phyloP scores from a whole-genome alignment of 805 yeast genomes.

The Yamadazyma paraphyllophila region DNA sequence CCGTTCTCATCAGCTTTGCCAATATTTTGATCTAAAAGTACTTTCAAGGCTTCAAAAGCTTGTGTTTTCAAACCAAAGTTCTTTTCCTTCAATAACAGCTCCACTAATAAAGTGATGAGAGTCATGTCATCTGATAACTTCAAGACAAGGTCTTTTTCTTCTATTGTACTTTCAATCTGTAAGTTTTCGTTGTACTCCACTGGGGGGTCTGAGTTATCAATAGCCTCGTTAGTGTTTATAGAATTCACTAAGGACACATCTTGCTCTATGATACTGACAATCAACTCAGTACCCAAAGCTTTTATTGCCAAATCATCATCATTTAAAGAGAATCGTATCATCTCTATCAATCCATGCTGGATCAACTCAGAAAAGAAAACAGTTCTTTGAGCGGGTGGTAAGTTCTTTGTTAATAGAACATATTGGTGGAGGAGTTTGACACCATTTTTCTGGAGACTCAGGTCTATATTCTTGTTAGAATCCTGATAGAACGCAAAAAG shows the following conservation, averaged over 20 bases:
- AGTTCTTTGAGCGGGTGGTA: constrained; percentile 59
- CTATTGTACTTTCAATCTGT: constrained; percentile 6
- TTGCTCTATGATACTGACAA: constrained; percentile 79
- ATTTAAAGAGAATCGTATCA: constrained; percentile 69
- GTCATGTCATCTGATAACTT: constrained; percentile 57
- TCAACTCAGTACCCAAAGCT: constrained; percentile 73
- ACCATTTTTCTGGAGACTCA: constrained; percentile 58
- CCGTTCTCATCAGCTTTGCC: constrained; percentile 20
- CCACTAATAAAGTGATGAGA: constrained; percentile 51
- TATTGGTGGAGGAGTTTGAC: constrained; percentile 79
- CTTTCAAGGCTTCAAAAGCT: constrained; percentile 78
- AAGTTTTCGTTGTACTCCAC: constrained; percentile 6
- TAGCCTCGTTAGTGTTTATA: constrained; percentile 27
- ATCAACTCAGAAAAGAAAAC: constrained; percentile 65
- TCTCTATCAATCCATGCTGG: constrained; percentile 63
- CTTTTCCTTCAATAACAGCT: constrained; percentile 59
- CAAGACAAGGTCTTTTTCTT: constrained; percentile 21
- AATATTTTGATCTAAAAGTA: constrained; percentile 60
- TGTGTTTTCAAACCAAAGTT: constrained; percentile 77
- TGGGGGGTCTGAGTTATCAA: constrained; percentile 30
- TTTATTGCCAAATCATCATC: constrained; percentile 50
- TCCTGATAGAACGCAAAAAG: constrained; percentile 56
- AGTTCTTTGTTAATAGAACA: constrained; percentile 66
- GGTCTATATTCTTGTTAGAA: constrained; percentile 4
- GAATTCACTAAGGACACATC: constrained; percentile 63